Base-by-base conservation (phyloP, 805 yeast genomes). In the Candida takata region DNA sequence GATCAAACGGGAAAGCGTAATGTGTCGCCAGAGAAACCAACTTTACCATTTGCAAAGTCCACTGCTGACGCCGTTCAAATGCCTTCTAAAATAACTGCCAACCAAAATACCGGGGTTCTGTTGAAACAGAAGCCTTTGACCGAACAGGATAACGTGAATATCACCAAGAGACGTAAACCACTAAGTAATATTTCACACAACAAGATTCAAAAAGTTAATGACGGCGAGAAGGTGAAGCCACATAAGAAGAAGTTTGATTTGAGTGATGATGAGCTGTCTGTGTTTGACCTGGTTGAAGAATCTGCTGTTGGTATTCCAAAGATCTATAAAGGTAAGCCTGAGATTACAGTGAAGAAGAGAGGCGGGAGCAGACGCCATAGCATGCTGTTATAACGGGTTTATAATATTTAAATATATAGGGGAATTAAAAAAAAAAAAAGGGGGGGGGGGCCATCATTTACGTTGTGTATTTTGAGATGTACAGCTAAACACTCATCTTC, bases 401-500 rank as follows among this genome's bases (percentile, higher is more conserved):
- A 20, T 20, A 20, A 7, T 20, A 20, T 2, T n/a, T n/a, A n/a
- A n/a, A n/a, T n/a, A n/a, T n/a, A n/a, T n/a, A n/a, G n/a, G n/a
- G n/a, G n/a, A n/a, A n/a, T n/a, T n/a, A n/a, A n/a, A n/a, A n/a
- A n/a, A n/a, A n/a, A n/a, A n/a, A n/a, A n/a, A n/a, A n/a, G n/a
- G n/a, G n/a, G n/a, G n/a, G n/a, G n/a, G n/a, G n/a, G n/a, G n/a
- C n/a, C n/a, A n/a, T n/a, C n/a, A n/a, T 29, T 14, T 29, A 20
- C 3, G 18, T 19, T 4, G 24, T 19, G 19, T n/a, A 16, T 29
- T 21, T 23, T 23, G 10, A 14, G 8, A 15, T 13, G 23, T 8
- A 11, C 14, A 25, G 8, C 58, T 67, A 92, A 20, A 92, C 98
- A 56, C 97, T 87, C 98, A 92, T 92, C 49, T 84, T 82, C 99